Conservation (phyloP, 768 basidiomycete genomes). For the Trametes gibbosa region DNA sequence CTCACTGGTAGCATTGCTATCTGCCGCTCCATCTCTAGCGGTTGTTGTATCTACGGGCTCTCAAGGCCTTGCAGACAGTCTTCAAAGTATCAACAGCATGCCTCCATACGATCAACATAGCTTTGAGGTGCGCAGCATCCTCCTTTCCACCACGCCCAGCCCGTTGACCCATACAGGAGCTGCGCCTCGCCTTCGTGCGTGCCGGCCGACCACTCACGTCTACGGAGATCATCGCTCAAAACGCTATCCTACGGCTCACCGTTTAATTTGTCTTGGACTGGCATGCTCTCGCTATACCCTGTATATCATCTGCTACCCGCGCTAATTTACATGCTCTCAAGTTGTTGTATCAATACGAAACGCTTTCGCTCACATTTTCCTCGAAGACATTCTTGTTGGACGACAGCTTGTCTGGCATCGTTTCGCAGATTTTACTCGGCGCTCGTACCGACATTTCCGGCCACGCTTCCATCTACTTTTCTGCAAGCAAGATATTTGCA, state of each 20-base stretch:
- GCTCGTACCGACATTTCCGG: too few species aligned
- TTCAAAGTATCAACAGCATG: conserved; percentile 39
- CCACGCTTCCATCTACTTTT: too few species aligned
- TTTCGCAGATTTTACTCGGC: too few species aligned
- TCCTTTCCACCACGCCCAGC: background rate
- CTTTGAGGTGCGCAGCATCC: conserved; percentile 45
- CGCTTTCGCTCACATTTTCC: background rate
- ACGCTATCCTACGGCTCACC: conserved; percentile 7
- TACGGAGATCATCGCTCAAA: conserved; percentile 28
- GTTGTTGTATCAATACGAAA: conserved; percentile 8
- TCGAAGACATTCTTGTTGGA: too few species aligned
- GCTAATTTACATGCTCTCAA: background rate
- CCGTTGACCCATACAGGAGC: conserved; percentile 38
- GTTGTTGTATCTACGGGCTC: background rate
- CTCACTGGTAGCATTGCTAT: background rate
- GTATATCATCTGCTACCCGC: background rate
- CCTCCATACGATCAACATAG: conserved; percentile 42
- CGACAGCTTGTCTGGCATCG: too few species aligned
- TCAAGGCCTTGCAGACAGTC: conserved; percentile 23
- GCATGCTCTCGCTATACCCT: conserved; percentile 8
- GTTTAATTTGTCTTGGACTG: background rate
- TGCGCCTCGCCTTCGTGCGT: conserved; percentile 45
- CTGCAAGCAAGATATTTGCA: too few species aligned
- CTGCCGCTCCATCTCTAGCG: too few species aligned
- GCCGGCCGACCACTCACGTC: conserved; percentile 47